Base-by-base conservation (phyloP, 352 stramenopile genomes). In the Phytophthora cryptogea region DNA sequence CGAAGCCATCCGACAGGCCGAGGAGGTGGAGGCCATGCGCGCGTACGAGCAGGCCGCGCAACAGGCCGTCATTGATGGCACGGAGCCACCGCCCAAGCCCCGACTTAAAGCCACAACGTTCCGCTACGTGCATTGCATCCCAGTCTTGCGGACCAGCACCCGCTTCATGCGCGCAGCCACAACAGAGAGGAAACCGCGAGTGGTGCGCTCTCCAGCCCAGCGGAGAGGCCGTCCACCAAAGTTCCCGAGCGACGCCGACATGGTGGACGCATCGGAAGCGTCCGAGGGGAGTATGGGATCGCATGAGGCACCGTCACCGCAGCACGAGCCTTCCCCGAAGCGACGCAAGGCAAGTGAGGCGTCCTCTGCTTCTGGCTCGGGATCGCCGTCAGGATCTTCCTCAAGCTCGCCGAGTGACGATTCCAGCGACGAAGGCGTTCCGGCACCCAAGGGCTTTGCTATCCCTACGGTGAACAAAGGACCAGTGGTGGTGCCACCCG, bases 111-210 rank as follows among this genome's bases (percentile, higher is more conserved):
- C 46, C 27, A 56, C 53, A 5, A 69, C 46, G 16, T 73, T 70
- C 35, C 65, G 65, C 39, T 73, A 70, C 33, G n/a, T 17, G 8
- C 65, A 65, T 30, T 73, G 65, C 50, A 57, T 70, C 31, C 50
- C 61, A 35, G 42, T 63, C 6, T 35, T 73, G 27, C 65, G 59
- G 27, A 66, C 44, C 23, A 73, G 65, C 36, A 69, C 42, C 26
- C 65, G 60, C 35, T 73, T 70, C 39, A 73, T 73, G 65, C 65
- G 54, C 14, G 57, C 65, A n/a, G 65, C 50, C 37, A 43, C 66
- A 23, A 56, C 60, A n/a, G 60, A 70, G 45, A 66, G 66, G 48
- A 73, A 60, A 30, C 43, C 39, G 23, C 39, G 39, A 23, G 52
- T 44, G 50, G 33, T 35, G 37, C 54, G 33, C 27, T 55, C 46